Evolutionary conservation across 768 basidiomycete species (phyloP).

Genomic region (Hemileccinum rubropunctum): DNA sequence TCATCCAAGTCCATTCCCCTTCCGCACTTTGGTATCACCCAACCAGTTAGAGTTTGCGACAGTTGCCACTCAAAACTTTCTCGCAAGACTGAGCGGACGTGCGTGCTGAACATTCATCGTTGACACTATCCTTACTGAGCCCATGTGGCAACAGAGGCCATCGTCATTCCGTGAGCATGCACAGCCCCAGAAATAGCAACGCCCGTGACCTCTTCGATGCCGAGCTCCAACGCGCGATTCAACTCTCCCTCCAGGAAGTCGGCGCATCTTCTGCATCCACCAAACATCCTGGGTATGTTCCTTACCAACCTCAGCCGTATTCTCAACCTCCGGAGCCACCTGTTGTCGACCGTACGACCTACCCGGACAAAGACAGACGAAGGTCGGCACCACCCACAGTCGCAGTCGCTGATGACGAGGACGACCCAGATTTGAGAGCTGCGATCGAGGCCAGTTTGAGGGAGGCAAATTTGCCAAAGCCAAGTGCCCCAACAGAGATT

Average conservation of each 20-base stretch:
- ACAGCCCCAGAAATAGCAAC: constrained; percentile 51
- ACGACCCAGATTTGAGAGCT: constrained; percentile 88
- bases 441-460: constrained; percentile 94
- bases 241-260: constrained; percentile 83
- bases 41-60: constrained; percentile 94
- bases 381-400: constrained; percentile 19
- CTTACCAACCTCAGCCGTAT: constrained; percentile 45
- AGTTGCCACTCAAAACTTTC: constrained; percentile 77
- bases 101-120: constrained; percentile 16
- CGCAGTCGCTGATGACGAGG: constrained; percentile 58
- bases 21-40: constrained; percentile 90
- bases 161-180: constrained; percentile 53
- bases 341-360: constrained; percentile 51
- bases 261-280: constrained; percentile 43
- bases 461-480: constrained; percentile 76
- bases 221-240: constrained; percentile 91
- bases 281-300: constrained; percentile 65
- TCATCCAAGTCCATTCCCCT: constrained; percentile 81
- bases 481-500: constrained; percentile 70
- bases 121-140: background rate
- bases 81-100: constrained; percentile 62
- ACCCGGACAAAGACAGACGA: constrained; percentile 30
- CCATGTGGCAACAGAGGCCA: constrained; percentile 44
- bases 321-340: constrained; percentile 69
- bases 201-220: constrained; percentile 72